Evolutionary conservation across 164 flowering plant genomes (phyloP).

Genomic region (Houttuynia cordata): DNA sequence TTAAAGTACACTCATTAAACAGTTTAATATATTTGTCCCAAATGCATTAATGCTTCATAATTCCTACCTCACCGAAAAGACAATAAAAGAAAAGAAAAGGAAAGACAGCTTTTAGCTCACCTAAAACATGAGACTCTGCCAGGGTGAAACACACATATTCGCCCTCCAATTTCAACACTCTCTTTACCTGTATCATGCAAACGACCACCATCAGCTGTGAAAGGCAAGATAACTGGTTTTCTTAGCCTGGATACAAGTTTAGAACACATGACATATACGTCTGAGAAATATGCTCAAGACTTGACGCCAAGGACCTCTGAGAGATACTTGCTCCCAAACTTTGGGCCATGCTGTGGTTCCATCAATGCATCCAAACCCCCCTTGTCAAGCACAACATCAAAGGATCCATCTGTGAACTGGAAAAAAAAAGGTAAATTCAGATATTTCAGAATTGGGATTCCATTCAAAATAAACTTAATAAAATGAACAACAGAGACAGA

Average conservation of each 20-base stretch:
- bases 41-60: neutral
- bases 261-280: conserved; percentile 1
- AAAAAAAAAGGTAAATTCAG: conserved; percentile 3
- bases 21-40: neutral
- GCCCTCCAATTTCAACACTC: conserved; percentile 62
- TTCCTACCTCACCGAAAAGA: neutral
- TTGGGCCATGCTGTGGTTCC: conserved; percentile 84
- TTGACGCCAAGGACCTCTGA: conserved; percentile 55
- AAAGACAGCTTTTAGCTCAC: conserved; percentile 22
- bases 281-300: conserved; percentile 11
- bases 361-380: conserved; percentile 98
- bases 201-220: neutral
- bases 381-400: conserved; percentile 77
- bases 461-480: neutral
- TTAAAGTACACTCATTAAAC: neutral
- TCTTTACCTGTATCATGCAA: conserved; percentile 46
- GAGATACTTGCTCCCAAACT: conserved; percentile 62
- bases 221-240: neutral
- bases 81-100: neutral
- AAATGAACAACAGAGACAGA: neutral
- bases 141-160: conserved; percentile 73
- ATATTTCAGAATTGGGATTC: neutral
- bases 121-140: conserved; percentile 89
- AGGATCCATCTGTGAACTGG: conserved; percentile 54
- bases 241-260: neutral